These are phyloP conservation scores for Taphrina populina DNA, from an alignment of 1,139 yeast genomes.

Conservation along the genomic window DNA sequence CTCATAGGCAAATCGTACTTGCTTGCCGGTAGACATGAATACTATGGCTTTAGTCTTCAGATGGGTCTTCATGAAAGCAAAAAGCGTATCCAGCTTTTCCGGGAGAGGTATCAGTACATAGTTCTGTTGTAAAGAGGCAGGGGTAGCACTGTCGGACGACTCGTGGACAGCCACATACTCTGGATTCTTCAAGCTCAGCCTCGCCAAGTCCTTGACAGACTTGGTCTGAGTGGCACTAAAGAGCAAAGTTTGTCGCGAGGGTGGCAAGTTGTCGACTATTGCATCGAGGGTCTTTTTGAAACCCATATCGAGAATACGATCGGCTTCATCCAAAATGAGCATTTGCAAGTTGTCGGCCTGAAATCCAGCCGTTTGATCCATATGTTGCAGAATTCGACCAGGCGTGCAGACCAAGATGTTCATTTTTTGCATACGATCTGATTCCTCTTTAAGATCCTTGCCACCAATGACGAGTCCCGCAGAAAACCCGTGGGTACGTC, in stretches of 20 bases:
- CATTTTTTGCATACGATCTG: constrained; percentile 77
- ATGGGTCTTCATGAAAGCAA: constrained; percentile 89
- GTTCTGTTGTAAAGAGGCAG: constrained; percentile 79
- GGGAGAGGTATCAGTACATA: constrained; percentile 69
- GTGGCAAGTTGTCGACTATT: constrained; percentile 76
- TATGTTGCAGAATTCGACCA: constrained; percentile 88
- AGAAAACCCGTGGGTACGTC: constrained; percentile 73
- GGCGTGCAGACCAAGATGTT: constrained; percentile 94
- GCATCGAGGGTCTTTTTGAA: constrained; percentile 85
- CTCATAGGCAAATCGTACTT: constrained; percentile 91
- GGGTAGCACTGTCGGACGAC: constrained; percentile 63
- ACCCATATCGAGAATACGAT: constrained; percentile 94
- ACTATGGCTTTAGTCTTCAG: constrained; percentile 80
- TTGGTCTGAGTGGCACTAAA: constrained; percentile 95
- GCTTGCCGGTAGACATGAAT: constrained; percentile 87
- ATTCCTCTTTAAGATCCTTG: constrained; percentile 82
- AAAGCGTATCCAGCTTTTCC: constrained; percentile 80
- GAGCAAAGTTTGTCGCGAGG: constrained; percentile 76
- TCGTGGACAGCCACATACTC: constrained; percentile 58
- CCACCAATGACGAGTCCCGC: constrained; percentile 98
- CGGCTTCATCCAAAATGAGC: constrained; percentile 92
- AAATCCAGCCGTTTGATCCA: constrained; percentile 89
- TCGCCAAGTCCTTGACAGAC: constrained; percentile 79
- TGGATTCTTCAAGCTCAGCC: constrained; percentile 75
- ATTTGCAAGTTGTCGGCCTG: constrained; percentile 77